Conservation (phyloP, 164 flowering plant species). For the Nelumbo lutea region DNA sequence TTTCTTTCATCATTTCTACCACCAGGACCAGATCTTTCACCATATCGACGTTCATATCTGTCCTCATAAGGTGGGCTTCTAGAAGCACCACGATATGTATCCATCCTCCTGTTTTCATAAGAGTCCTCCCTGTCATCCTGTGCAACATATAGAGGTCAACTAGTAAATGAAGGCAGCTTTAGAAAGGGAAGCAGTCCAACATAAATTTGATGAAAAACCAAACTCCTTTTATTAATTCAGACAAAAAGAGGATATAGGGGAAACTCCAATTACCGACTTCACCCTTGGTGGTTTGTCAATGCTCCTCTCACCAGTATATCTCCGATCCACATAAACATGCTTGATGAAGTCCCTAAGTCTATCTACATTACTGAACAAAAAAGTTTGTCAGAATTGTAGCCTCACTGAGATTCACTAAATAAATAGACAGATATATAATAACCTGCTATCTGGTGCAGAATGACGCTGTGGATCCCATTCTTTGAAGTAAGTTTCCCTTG, state of each 20-base stretch:
- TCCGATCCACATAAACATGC: conserved; percentile 91
- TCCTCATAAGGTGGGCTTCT: too few species aligned
- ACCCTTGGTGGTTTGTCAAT: conserved; percentile 68
- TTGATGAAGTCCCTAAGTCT: conserved; percentile 86
- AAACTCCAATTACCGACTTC: conserved; percentile 37
- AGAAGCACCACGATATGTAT: too few species aligned
- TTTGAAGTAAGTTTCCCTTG: conserved; percentile 70
- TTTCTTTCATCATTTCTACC: conserved; percentile 53
- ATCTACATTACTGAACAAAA: conserved; percentile 65
- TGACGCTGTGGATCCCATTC: conserved; percentile 85
- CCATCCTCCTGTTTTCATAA: too few species aligned
- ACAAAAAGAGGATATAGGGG: not conserved
- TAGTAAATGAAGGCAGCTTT: too few species aligned
- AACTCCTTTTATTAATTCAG: conserved; percentile 37
- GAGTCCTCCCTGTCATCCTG: too few species aligned
- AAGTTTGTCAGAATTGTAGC: conserved; percentile 16
- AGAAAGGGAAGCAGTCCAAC: too few species aligned
- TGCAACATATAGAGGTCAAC: too few species aligned
- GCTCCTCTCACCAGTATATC: conserved; percentile 78
- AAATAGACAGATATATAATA: not conserved
- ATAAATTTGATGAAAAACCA: too few species aligned
- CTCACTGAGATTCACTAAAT: not conserved
- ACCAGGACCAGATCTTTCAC: conserved; percentile 60
- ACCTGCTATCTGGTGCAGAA: conserved; percentile 84
- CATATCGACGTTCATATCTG: conserved; percentile 54